Evolutionary conservation across 1,139 yeast species (phyloP).

Genomic region (Pichia kudriavzevii): DNA sequence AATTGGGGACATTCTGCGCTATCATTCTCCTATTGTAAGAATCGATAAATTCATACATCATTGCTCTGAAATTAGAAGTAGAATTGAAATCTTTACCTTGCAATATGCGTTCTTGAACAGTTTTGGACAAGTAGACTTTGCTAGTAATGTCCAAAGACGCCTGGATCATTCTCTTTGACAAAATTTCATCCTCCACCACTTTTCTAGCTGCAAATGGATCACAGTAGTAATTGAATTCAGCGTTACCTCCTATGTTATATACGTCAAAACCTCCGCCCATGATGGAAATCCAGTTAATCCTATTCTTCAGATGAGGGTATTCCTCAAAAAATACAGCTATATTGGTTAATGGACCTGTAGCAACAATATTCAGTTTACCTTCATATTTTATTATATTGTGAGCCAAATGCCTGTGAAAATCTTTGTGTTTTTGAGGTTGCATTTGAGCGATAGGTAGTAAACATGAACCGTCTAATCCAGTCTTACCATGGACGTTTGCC

Average conservation of each 20-base stretch:
- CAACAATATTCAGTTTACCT: constrained; percentile 48
- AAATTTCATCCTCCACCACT: constrained; percentile 40
- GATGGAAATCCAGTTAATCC: constrained; percentile 46
- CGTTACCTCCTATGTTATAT: constrained; percentile 42
- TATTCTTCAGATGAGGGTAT: constrained; percentile 43
- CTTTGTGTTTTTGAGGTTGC: constrained; percentile 29
- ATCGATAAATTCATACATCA: constrained; percentile 49
- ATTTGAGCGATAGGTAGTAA: constrained; percentile 44
- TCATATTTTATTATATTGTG: constrained; percentile 38
- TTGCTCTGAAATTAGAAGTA: constrained; percentile 38
- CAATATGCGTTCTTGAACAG: constrained; percentile 34
- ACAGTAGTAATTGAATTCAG: constrained; percentile 74
- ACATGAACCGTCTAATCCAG: constrained; percentile 69
- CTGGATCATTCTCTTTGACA: constrained; percentile 45
- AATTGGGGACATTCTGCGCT: constrained; percentile 34
- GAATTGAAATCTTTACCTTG: constrained; percentile 25
- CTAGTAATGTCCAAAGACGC: constrained; percentile 70
- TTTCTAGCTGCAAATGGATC: constrained; percentile 71
- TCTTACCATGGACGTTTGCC: constrained; percentile 60
- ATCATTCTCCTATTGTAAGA: constrained; percentile 46
- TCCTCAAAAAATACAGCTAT: constrained; percentile 44
- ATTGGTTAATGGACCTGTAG: constrained; percentile 73
- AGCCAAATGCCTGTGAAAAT: constrained; percentile 52
- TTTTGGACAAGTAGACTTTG: constrained; percentile 50
- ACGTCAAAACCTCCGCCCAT: constrained; percentile 71